phyloP scores from a whole-genome alignment of 208 protist genomes.

The Trypanosoma lewisi region DNA sequence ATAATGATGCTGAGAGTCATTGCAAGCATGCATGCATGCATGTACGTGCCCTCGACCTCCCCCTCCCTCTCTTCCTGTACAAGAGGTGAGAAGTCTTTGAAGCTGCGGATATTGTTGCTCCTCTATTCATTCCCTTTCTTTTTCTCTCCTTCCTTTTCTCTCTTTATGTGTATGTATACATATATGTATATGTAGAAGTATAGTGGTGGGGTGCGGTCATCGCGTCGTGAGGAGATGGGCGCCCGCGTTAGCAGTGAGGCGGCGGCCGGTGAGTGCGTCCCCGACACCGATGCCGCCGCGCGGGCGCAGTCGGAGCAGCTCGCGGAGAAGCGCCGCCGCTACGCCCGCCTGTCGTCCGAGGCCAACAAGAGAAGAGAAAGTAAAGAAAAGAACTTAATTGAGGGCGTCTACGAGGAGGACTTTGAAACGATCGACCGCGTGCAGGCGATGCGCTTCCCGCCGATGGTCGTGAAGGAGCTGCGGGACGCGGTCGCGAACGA shows the following conservation, averaged over 20 bases:
- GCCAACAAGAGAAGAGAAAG: background rate
- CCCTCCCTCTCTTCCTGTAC: too few relatives aligned
- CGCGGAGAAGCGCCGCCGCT: conserved; percentile 6
- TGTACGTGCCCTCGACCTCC: too few relatives aligned
- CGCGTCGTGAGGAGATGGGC: conserved; percentile 4
- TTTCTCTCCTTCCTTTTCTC: conserved; percentile 8
- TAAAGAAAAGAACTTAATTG: conserved; percentile 56
- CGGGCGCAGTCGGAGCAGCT: background rate
- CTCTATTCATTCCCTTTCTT: background rate
- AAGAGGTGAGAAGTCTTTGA: too few relatives aligned
- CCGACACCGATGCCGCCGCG: background rate
- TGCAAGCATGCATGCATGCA: too few relatives aligned
- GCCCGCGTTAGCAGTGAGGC: conserved; percentile 7
- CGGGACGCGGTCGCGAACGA: conserved; percentile 48
- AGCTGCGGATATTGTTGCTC: too few relatives aligned
- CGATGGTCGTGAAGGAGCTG: conserved; percentile 61
- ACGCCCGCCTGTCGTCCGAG: conserved; percentile 18
- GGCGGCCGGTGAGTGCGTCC: background rate
- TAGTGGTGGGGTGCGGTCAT: conserved; percentile 3
- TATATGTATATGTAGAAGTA: background rate
- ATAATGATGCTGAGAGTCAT: too few relatives aligned
- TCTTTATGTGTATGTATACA: conserved; percentile 7
- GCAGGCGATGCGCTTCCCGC: conserved; percentile 71
- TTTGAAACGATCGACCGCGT: conserved; percentile 73
- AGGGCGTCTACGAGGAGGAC: conserved; percentile 79